Base-by-base conservation (phyloP, 441 rosid genomes). In the Raphanus hybrid region DNA sequence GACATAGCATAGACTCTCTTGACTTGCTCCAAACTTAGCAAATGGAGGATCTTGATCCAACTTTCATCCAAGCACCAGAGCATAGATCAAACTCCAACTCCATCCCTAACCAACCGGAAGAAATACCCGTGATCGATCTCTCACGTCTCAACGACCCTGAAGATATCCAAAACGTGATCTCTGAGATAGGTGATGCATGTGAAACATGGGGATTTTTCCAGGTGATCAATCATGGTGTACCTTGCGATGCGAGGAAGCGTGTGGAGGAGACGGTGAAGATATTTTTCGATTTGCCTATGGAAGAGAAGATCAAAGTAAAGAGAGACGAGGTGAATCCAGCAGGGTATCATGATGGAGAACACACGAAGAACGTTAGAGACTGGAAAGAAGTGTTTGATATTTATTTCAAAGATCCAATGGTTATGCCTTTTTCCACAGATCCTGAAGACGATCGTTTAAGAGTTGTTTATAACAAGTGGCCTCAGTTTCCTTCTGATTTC, bases 331-430 rank as follows among this genome's bases (percentile, higher is more conserved):
- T 76, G 69, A 74, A 82, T 52, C 85, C 89, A 0, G 78, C 80
- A 80, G 97, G 94, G 15, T 91, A 84, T 58, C 75, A 91, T 77
- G 94, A 93, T 18, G 67, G 84, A 35, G 95, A 93, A 80, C 92
- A 89, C 75, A 91, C 96, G 3, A 91, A 90, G 83, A 93, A 91
- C 67, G 89, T 90, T 20, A 87, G 85, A 76, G 92, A 87, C 78
- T 87, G 89, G 92, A 87, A 86, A 76, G 89, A 89, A 66, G 87
- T 87, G 7, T 87, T 87, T 58, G 90, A 89, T 80, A 45, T 84
- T n/a, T 67, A 81, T 32, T 55, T 81, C 34, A 80, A 80, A 61
- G 86, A 87, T 10, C 88, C 88, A 2, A 78, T 82, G 29, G 37
- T 80, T 6, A 4, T 87, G 41, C 88, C 90, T 20, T 85, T 87